Evolutionary conservation across 495 filamentous ascomycete genomes (phyloP), one percentile per base, ranked within the genome.

Genomic region (Parmelia sp.): DNA sequence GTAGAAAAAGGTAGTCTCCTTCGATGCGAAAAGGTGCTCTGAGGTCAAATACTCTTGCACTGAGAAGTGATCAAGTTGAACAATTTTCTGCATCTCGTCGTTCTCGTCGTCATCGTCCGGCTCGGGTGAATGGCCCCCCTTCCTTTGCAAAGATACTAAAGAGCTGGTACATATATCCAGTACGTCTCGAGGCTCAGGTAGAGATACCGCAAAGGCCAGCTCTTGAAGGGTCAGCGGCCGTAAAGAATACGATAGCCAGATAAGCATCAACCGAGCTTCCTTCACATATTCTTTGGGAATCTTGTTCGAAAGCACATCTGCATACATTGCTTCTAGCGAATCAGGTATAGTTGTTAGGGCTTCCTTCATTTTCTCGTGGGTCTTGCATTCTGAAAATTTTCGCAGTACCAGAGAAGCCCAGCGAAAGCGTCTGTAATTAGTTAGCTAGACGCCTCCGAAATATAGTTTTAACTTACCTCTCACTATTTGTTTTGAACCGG

Each of bases 81-180:
- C 60, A 7, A 51, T 36, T 10, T 45, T n/a, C n/a, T n/a, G n/a
- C n/a, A n/a, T 42, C 6, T 25, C 44, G 7, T 53, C 35, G 35
- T 21, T 36, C 27, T 23, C n/a, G 23, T 39, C 35, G 15, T 15
- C 14, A 39, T 47, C n/a, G n/a, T n/a, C n/a, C n/a, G n/a, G 40
- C 59, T 35, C 35, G 17, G 7, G 3, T 49, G 33, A 7, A 45
- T 23, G 19, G 17, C 8, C 39, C 19, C 15, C 7, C 39, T 40
- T 15, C 19, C 12, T 31, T 33, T 1, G 10, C 17, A 45, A n/a
- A 40, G 45, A 29, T 15, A 62, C 27, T 15, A 62, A 55, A 21
- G 4, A 25, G 60, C 60, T 62, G n/a, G 33, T 55, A 53, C 60
- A 62, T 4, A 62, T 62, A 25, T 15, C 17, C 25, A n/a, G n/a